Evolutionary conservation across 768 basidiomycete species (phyloP).

Genomic region (Pleurotus cornucopiae): DNA sequence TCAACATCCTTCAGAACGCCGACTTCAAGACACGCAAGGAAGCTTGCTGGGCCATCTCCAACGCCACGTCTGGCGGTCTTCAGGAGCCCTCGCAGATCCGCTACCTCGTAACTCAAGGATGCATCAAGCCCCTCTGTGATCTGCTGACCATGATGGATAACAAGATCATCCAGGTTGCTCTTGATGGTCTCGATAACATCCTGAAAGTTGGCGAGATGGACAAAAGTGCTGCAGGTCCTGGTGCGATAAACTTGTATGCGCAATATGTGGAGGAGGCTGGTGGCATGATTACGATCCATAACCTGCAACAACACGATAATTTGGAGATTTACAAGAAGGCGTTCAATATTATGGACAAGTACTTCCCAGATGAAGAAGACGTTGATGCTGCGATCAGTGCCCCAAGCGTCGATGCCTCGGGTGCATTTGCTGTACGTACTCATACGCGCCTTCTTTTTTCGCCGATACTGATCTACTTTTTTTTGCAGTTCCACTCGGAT

Average conservation of each 20-base stretch:
- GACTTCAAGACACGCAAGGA: constrained; percentile 99
- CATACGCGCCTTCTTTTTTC: neutral
- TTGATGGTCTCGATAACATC: constrained; percentile 98
- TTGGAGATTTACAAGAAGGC: constrained; percentile 99
- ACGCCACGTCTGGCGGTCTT: constrained; percentile 96
- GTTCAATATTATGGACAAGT: constrained; percentile 97
- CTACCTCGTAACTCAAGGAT: constrained; percentile 95
- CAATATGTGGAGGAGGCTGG: constrained; percentile 96
- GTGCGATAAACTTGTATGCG: constrained; percentile 89
- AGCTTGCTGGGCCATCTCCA: constrained; percentile 99
- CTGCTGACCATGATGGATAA: constrained; percentile 98
- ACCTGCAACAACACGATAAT: constrained; percentile 99
- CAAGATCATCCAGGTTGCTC: constrained; percentile 98
- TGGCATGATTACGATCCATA: constrained; percentile 98
- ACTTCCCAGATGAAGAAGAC: constrained; percentile 98
- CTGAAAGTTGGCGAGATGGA: constrained; percentile 97
- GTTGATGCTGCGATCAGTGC: constrained; percentile 77
- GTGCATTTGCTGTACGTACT: constrained; percentile 66
- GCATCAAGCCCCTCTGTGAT: constrained; percentile 98
- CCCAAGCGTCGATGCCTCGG: constrained; percentile 70
- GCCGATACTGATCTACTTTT: constrained; percentile 8
- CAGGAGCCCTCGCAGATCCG: constrained; percentile 97
- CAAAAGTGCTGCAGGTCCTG: constrained; percentile 76
- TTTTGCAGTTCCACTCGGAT: constrained; percentile 72
- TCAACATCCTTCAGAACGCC: constrained; percentile 95